Percentiles rank a stretch among this genome's conserved stretches.
Conservation (phyloP, 441 rosid genomes). For the Erodium moschatum region DNA sequence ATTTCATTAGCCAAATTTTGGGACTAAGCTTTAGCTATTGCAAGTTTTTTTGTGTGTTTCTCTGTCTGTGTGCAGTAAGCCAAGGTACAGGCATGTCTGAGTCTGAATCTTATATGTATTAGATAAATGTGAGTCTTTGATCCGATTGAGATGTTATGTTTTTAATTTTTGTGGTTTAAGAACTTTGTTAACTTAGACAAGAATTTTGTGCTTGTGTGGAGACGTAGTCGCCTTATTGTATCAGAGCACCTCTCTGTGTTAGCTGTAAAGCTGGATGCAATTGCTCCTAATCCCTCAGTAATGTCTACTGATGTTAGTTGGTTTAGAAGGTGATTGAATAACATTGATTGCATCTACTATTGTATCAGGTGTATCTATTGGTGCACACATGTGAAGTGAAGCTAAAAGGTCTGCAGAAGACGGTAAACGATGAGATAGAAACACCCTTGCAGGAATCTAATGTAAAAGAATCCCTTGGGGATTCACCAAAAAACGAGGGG, state of each 20-base stretch:
- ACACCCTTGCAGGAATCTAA: constrained; percentile 27
- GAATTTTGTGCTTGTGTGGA: background rate
- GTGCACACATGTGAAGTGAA: constrained; percentile 59
- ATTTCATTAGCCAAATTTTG: background rate
- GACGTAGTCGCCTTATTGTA: background rate
- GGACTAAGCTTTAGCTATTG: constrained; percentile 5
- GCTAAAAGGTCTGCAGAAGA: constrained; percentile 24
- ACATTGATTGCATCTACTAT: constrained; percentile 12
- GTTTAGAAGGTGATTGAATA: constrained; percentile 11
- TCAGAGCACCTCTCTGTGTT: background rate
- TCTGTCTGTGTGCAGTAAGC: background rate
- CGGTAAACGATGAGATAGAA: constrained; percentile 21
- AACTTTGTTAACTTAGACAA: background rate
- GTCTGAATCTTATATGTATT: constrained; percentile 1
- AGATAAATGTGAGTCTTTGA: background rate
- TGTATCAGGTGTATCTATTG: constrained; percentile 67
- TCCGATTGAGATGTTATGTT: background rate
- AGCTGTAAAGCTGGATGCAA: constrained; percentile 1
- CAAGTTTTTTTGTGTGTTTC: background rate
- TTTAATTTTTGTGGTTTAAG: background rate
- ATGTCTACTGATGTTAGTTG: constrained; percentile 4
- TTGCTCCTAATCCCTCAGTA: background rate
- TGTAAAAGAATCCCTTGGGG: constrained; percentile 26
- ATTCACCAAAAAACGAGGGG: constrained; percentile 30
- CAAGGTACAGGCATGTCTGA: background rate